These are phyloP conservation scores for Salix brachista DNA, from an alignment of 345 rosid species.

Conservation along the genomic window DNA sequence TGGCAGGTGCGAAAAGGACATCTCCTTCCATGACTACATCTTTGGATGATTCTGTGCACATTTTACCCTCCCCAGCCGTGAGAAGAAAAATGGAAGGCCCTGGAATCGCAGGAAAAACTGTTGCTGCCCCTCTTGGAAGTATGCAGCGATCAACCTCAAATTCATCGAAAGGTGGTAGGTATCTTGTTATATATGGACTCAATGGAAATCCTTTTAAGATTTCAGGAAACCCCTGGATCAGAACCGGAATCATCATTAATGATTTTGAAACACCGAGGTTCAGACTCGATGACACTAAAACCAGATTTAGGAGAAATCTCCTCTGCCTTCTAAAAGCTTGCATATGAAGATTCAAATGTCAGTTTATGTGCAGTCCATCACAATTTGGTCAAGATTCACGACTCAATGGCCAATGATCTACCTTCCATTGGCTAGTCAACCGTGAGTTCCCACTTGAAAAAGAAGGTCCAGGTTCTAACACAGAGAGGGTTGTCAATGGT, in stretches of 20 bases:
- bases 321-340: neutral
- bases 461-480: neutral
- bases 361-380: neutral
- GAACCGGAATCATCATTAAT: neutral
- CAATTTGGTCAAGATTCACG: neutral
- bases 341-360: neutral
- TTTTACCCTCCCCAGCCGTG: conserved; percentile 56
- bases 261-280: neutral
- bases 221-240: conserved; percentile 79
- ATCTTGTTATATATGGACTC: conserved; percentile 64
- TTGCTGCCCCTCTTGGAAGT: conserved; percentile 60
- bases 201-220: conserved; percentile 69
- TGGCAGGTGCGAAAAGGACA: conserved; percentile 74
- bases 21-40: conserved; percentile 58
- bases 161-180: conserved; percentile 89
- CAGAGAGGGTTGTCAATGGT: neutral
- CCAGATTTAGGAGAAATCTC: neutral
- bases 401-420: neutral
- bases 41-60: conserved; percentile 35
- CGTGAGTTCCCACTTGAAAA: neutral
- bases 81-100: conserved; percentile 85
- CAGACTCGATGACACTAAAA: neutral
- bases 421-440: neutral
- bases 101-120: conserved; percentile 57
- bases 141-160: conserved; percentile 78